Base-by-base conservation (phyloP, 106 monocot genomes). In the Apostasia shenzhenica region DNA sequence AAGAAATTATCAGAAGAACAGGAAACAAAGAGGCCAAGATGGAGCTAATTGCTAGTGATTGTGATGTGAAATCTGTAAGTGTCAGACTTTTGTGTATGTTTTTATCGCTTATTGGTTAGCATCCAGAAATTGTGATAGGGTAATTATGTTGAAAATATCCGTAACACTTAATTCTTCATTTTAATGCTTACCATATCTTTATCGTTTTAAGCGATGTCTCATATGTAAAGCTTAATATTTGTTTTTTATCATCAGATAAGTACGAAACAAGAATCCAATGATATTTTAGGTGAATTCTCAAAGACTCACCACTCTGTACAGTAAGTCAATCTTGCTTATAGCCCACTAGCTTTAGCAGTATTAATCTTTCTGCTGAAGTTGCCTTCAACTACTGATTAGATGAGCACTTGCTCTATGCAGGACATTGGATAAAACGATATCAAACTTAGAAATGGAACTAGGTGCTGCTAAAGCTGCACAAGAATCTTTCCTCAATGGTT, bases 371-470 rank as follows among this genome's bases (percentile, higher is more conserved):
- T 45, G 3, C 7, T 8, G n/a, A 13, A 68, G 11, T 0, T 54
- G 40, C 13, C 3, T 9, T 38, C 14, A 56, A 7, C 14, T 2
- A 53, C 38, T n/a, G 12, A 44, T 9, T 4, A 9, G 14, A 50
- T 41, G 38, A 2, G 0, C 4, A 7, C 48, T 63, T 14, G 39
- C 67, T 12, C 3, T 41, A 53, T 67, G 42, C 83, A 95, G 94
- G 63, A 85, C 76, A 49, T 57, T 95, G n/a, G 91, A 95, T 82
- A 95, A 95, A 80, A 95, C 88, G 38, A 95, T 88, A 57, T 86
- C 88, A 72, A 84, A 81, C n/a, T 68, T 95, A 77, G 88, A 91
- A 80, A 88, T 86, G 81, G 91, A 95, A 75, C 75, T 88, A 74
- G 88, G 82, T 45, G 77, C 91, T 70, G 86, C 88, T 59, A 88